phyloP scores from a whole-genome alignment of 345 rosid species.

The Anacardium occidentale region DNA sequence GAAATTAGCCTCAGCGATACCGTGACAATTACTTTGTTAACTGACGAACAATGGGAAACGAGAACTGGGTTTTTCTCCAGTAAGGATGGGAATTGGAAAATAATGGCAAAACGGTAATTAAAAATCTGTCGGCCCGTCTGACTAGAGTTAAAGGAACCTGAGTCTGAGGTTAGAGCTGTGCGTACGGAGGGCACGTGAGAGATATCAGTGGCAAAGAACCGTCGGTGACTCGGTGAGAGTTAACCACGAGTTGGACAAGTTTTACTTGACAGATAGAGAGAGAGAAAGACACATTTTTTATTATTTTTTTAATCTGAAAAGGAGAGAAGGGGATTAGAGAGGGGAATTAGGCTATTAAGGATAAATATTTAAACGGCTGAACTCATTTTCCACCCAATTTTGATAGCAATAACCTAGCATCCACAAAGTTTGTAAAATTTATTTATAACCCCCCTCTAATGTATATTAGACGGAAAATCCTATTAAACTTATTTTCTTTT shows the following conservation, averaged over 20 bases:
- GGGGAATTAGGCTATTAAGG: constrained; percentile 9
- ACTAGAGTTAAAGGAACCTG: constrained; percentile 56
- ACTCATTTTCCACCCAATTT: too few species aligned
- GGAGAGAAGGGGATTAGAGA: constrained; percentile 20
- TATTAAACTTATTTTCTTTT: too few species aligned
- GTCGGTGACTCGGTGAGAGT: constrained; percentile 84
- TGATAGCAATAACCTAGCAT: too few species aligned
- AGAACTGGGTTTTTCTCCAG: too few species aligned
- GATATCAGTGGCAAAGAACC: constrained; percentile 30
- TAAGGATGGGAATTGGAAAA: neutral
- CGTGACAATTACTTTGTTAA: too few species aligned
- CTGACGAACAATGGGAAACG: neutral
- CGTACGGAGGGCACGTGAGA: constrained; percentile 41
- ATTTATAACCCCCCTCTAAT: too few species aligned
- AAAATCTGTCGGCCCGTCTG: constrained; percentile 57
- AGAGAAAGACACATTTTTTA: neutral
- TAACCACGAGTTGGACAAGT: constrained; percentile 28
- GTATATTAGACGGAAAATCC: too few species aligned
- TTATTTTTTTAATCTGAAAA: constrained; percentile 12
- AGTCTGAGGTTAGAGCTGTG: constrained; percentile 34
- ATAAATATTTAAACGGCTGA: neutral
- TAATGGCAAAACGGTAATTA: constrained; percentile 35
- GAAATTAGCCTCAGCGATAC: too few species aligned
- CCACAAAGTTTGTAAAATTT: too few species aligned
- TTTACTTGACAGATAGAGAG: neutral